These are phyloP conservation scores for Zymoseptoria tritici DNA, from an alignment of 2,329 filamentous ascomycete genomes.

Conservation along the genomic window DNA sequence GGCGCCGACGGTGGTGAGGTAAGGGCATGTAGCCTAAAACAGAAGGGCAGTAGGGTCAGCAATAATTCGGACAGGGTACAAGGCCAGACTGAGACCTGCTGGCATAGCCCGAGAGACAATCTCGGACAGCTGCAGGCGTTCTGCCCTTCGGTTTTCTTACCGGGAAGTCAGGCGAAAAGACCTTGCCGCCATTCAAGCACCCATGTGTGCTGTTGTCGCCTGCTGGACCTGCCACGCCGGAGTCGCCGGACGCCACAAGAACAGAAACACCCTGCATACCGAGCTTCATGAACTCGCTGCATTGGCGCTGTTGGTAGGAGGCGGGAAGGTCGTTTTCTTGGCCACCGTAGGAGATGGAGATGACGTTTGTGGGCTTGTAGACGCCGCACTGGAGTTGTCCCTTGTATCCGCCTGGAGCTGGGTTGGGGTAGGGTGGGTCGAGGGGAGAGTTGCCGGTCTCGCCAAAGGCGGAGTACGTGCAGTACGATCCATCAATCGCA, in stretches of 20 bases:
- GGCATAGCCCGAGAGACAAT: too few relatives aligned
- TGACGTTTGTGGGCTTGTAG: conserved; percentile 50
- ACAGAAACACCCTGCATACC: conserved; percentile 44
- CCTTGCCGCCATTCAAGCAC: conserved; percentile 32
- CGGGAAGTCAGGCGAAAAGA: conserved; percentile 39
- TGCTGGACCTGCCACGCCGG: conserved; percentile 30
- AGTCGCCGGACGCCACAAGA: conserved; percentile 44
- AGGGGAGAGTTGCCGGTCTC: conserved; percentile 41
- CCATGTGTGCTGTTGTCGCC: conserved; percentile 28
- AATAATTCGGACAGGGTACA: too few relatives aligned
- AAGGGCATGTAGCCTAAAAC: conserved; percentile 21
- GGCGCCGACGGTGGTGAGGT: conserved; percentile 37
- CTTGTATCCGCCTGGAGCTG: conserved; percentile 34
- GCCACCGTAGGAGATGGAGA: conserved; percentile 54
- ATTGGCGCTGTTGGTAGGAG: conserved; percentile 46
- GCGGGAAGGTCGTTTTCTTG: conserved; percentile 48
- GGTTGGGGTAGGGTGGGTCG: conserved; percentile 43
- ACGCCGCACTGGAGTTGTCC: conserved; percentile 38
- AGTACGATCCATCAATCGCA: conserved; percentile 49
- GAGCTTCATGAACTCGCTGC: conserved; percentile 42
- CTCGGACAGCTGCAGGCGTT: too few relatives aligned
- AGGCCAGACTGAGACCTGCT: too few relatives aligned
- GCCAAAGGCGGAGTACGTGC: conserved; percentile 34
- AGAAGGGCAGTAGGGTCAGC: too few relatives aligned
- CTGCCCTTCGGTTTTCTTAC: background rate